Percentiles rank a stretch among this genome's conserved stretches.
phyloP scores from a whole-genome alignment of 257 asterid genomes.

The Capsicum pubescens region DNA sequence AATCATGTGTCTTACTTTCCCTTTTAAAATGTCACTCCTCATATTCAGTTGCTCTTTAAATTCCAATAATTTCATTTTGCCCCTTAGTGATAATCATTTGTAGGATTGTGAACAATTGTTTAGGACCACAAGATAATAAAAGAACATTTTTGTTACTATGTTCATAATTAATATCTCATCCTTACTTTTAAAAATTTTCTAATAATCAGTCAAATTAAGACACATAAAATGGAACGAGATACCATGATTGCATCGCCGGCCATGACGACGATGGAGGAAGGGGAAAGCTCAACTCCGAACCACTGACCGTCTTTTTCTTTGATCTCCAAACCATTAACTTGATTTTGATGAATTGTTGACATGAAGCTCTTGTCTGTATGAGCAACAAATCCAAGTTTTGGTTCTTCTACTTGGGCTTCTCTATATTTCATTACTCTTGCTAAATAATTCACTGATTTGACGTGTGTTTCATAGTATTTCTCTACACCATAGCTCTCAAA shows the following conservation, averaged over 20 bases:
- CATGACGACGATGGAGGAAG: constrained; percentile 68
- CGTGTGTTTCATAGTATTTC: constrained; percentile 49
- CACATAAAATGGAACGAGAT: background rate
- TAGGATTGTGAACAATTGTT: background rate
- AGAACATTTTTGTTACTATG: background rate
- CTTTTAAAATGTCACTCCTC: no score
- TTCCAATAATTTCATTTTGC: background rate
- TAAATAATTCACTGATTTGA: constrained; percentile 49
- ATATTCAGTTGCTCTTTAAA: no score
- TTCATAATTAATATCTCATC: background rate
- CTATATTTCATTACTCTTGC: constrained; percentile 69
- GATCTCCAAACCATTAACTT: constrained; percentile 67
- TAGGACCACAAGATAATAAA: no score
- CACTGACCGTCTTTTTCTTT: constrained; percentile 67
- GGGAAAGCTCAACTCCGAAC: constrained; percentile 60
- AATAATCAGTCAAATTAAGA: background rate
- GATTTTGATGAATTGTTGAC: constrained; percentile 74
- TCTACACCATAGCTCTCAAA: constrained; percentile 72
- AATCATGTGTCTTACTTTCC: no score
- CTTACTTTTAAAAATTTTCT: background rate
- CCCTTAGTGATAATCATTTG: background rate
- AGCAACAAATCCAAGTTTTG: constrained; percentile 58
- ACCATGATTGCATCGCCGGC: constrained; percentile 89
- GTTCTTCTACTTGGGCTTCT: constrained; percentile 47
- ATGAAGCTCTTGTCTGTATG: constrained; percentile 83